Evolutionary conservation across 1,284 basidiomycete genomes (phyloP).

Genomic region (Heterobasidion occidentale): DNA sequence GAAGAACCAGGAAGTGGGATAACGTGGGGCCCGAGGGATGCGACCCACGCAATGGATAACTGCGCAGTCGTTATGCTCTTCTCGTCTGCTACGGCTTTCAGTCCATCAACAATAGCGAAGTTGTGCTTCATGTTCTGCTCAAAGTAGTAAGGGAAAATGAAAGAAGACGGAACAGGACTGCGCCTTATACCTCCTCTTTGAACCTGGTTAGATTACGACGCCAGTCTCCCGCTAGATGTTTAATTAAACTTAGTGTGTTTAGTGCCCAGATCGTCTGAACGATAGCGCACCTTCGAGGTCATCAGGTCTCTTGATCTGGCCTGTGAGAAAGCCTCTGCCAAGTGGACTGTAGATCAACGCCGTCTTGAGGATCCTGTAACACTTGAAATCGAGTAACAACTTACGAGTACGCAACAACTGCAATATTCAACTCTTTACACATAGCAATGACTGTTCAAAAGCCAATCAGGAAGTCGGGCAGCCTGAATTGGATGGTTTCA

Average conservation of each 20-base stretch:
- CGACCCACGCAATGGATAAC: constrained; percentile 52
- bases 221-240: background rate
- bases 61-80: constrained; percentile 45
- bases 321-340: constrained; percentile 48
- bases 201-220: constrained; percentile 26
- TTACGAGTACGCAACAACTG: constrained; percentile 48
- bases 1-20: constrained; percentile 40
- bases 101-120: constrained; percentile 38
- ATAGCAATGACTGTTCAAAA: constrained; percentile 26
- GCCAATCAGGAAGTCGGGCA: constrained; percentile 14
- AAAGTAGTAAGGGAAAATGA: background rate
- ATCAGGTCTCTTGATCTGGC: constrained; percentile 26
- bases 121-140: constrained; percentile 41
- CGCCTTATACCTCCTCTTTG: constrained; percentile 19
- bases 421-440: constrained; percentile 35
- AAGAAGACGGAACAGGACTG: background rate
- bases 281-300: constrained; percentile 28
- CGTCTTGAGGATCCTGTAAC: background rate
- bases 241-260: constrained; percentile 7
- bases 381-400: constrained; percentile 5
- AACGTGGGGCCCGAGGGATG: constrained; percentile 27
- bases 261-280: constrained; percentile 10
- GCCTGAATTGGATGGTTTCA: background rate
- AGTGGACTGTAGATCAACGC: constrained; percentile 33
- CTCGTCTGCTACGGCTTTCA: constrained; percentile 35